These are phyloP conservation scores for Eucalyptus regnans DNA, from an alignment of 345 rosid genomes.

Conservation along the genomic window DNA sequence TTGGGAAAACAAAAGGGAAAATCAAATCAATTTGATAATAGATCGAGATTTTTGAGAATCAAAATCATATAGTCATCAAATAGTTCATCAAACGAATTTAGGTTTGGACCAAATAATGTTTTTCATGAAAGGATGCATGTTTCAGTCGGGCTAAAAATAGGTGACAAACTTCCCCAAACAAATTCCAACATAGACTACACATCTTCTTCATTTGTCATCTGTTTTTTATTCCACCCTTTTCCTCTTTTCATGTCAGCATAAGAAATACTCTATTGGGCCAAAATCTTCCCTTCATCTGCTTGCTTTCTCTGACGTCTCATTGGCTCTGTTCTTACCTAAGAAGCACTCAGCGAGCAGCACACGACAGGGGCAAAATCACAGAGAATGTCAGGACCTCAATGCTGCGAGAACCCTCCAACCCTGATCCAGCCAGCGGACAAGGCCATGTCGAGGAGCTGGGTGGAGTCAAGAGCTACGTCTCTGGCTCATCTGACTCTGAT, in stretches of 20 bases:
- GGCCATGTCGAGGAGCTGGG: constrained; percentile 50
- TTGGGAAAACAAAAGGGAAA: background rate
- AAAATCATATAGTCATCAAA: background rate
- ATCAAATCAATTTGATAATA: background rate
- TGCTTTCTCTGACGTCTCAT: background rate
- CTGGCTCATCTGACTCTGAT: constrained; percentile 46
- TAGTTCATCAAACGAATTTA: background rate
- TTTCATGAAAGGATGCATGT: background rate
- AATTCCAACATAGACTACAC: background rate
- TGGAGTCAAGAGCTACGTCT: constrained; percentile 47
- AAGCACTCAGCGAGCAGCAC: background rate
- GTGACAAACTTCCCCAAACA: background rate
- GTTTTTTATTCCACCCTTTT: too few relatives aligned
- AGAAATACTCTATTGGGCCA: background rate
- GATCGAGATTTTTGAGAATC: background rate
- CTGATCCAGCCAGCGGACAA: constrained; percentile 27
- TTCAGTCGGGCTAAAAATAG: background rate
- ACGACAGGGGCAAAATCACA: background rate
- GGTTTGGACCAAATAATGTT: background rate
- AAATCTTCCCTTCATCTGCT: background rate
- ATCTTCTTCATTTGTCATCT: too few relatives aligned
- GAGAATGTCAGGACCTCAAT: constrained; percentile 57
- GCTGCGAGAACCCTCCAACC: constrained; percentile 63
- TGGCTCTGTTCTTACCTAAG: background rate
- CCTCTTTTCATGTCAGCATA: background rate